Base-by-base conservation (phyloP, 2,329 filamentous ascomycete species). In the Alternaria sp. region DNA sequence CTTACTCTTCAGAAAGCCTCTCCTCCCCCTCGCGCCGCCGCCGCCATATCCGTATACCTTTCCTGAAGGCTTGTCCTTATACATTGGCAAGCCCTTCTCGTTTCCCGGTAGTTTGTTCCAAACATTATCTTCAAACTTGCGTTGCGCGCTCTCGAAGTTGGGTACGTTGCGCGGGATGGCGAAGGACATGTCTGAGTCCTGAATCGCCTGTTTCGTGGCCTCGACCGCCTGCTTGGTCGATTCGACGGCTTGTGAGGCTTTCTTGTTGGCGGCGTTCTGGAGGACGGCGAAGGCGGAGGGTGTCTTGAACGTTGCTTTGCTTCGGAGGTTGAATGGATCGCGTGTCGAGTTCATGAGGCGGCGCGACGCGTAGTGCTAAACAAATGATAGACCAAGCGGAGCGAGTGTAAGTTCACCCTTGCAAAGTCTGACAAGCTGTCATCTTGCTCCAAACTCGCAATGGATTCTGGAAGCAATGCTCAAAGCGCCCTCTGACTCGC, bases 41-140 rank as follows among this genome's bases (percentile, higher is more conserved):
- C 60, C 84, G 34, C 60, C 67, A 81, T 72, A 67, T 43, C 86
- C 84, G 71, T 91, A 89, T 51, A 85, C 85, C 75, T 92, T 95
- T 30, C 58, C 58, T 16, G 58, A 57, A n/a, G 95, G 95, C 79
- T 99, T 99, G 81, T 99, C 95, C 81, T 99, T 99, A 83, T 99
- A 99, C 91, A 98, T 94, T 46, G 95, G 95, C 64, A 99, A 82
- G 59, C 88, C 78, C 80, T 86, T 83, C 48, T 84, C 82, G 51
- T 80, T 79, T 38, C 89, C 87, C 63, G 94, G 89, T 61, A 93
- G 74, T 56, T 75, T 79, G 20, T 67, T 70, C 79, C 79, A 81
- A 36, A 78, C 75, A 68, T 75, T 76, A 63, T 81, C 79, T 55
- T 81, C 80, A 59, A 78, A 73, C 54, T 70, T 66, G 69, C 78